A percentile compares a stretch with the other conserved stretches of the same genome.
phyloP scores from a whole-genome alignment of 2,329 filamentous ascomycete genomes.

The Xylariales sp. region DNA sequence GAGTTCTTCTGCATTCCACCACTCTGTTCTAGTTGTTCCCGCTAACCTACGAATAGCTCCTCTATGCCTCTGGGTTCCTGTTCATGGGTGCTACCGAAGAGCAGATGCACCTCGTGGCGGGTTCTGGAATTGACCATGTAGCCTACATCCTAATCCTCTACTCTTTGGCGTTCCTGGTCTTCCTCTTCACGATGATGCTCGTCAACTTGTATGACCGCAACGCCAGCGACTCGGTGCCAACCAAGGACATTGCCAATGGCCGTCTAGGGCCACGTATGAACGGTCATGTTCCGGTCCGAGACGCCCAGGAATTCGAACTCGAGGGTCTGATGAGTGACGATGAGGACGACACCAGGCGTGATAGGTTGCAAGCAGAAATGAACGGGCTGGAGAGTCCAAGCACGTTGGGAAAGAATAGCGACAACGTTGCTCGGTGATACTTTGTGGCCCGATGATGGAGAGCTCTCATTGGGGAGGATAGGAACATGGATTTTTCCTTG shows the following conservation, averaged over 20 bases:
- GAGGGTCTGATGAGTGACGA: conserved; percentile 87
- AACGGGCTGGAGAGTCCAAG: conserved; percentile 40
- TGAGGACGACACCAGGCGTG: conserved; percentile 55
- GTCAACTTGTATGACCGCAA: conserved; percentile 74
- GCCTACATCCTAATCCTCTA: conserved; percentile 90
- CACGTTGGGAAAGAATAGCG: conserved; percentile 43
- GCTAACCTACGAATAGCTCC: conserved; percentile 51
- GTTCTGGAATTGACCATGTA: conserved; percentile 77
- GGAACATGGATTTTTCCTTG: too few relatives aligned
- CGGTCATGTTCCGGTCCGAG: conserved; percentile 45
- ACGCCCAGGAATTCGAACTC: conserved; percentile 91
- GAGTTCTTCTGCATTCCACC: conserved; percentile 33
- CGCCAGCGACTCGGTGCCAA: conserved; percentile 30
- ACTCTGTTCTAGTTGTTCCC: neutral
- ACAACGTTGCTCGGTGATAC: conserved; percentile 25
- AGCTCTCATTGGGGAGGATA: too few relatives aligned
- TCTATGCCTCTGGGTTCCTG: conserved; percentile 88
- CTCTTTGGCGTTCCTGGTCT: conserved; percentile 84
- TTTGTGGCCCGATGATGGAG: neutral
- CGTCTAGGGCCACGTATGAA: conserved; percentile 30
- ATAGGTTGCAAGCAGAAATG: conserved; percentile 30
- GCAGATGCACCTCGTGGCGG: conserved; percentile 76
- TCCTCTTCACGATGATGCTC: conserved; percentile 86
- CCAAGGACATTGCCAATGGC: conserved; percentile 34
- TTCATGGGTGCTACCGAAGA: conserved; percentile 98